Evolutionary conservation across 768 basidiomycete species (phyloP), one percentile per base, ranked within the genome.

Genomic region (Mycena maculata): DNA sequence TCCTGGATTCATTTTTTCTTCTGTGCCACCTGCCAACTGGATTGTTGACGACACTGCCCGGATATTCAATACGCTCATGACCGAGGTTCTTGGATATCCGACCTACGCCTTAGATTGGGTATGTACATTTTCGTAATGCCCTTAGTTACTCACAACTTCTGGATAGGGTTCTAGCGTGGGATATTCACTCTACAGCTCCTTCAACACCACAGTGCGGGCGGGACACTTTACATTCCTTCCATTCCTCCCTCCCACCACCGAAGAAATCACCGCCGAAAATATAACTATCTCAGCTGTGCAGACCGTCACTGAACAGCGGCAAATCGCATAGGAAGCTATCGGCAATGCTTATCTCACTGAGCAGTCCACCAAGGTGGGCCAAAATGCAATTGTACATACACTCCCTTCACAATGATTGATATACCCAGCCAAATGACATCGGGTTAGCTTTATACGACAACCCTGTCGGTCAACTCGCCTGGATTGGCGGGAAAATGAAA

Each of bases 51-150:
- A 38, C 36, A 38, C 9, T 38, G 36, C 36, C 36, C 8, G 36
- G 15, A 38, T 38, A 38, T 38, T 9, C 36, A 48, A 28, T n/a
- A 71, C 63, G 12, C 71, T 76, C 42, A 74, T 76, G 74, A 68
- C 64, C 10, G 68, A 71, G 36, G 70, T 75, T 6, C 66, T 76
- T 4, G 71, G 70, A 15, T 76, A 76, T 57, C 47, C 60, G 41
- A 55, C 50, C 22, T 76, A 74, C 41, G 67, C 67, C 9, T 67
- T 66, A 23, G 75, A 76, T 58, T 74, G 71, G 69, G 75, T 73
- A 27, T 31, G 66, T 28, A n/a, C n/a, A n/a, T 42, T 47, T 25
- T 25, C 45, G 60, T 6, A 15, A 22, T 5, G 7, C 39, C 11
- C 15, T 25, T 42, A 22, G 4, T 28, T 25, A 25, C 22, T 23